These are phyloP conservation scores for Syncephalastrum racemosum DNA, from an alignment of 371 early-diverging fungal genomes.

Conservation along the genomic window DNA sequence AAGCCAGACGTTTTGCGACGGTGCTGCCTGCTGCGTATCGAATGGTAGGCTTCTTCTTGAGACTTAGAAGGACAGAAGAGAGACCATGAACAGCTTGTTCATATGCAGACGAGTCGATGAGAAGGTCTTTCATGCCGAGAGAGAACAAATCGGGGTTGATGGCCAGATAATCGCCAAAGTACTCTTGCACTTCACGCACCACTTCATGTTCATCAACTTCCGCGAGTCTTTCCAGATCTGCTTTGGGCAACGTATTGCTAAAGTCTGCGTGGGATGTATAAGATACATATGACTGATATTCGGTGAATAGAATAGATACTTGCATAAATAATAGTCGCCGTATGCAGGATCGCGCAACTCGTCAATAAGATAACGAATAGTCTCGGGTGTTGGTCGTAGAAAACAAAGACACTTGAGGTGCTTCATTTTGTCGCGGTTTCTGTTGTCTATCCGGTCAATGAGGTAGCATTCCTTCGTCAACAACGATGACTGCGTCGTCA, in stretches of 20 bases:
- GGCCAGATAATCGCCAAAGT: slow-evolving; percentile 89
- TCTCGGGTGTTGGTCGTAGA: slow-evolving; percentile 81
- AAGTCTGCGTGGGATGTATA: slow-evolving; percentile 58
- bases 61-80: slow-evolving; percentile 70
- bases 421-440: slow-evolving; percentile 83
- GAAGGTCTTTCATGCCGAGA: slow-evolving; percentile 76
- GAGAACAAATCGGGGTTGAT: slow-evolving; percentile 83
- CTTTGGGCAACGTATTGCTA: slow-evolving; percentile 86
- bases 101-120: slow-evolving; percentile 72
- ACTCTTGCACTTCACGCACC: slow-evolving; percentile 95
- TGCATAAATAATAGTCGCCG: slow-evolving; percentile 93
- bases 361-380: slow-evolving; percentile 80
- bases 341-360: slow-evolving; percentile 91
- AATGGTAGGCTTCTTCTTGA: slow-evolving; percentile 90
- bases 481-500: slow-evolving; percentile 87
- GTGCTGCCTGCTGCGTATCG: slow-evolving; percentile 81
- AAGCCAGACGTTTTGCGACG: slow-evolving; percentile 80
- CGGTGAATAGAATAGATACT: slow-evolving; percentile 6
- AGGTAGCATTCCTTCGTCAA: slow-evolving; percentile 91
- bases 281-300: background rate
- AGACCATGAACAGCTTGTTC: slow-evolving; percentile 79
- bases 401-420: slow-evolving; percentile 95
- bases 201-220: slow-evolving; percentile 94
- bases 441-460: slow-evolving; percentile 89
- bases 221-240: slow-evolving; percentile 88